These are phyloP conservation scores for Anthostomella pinea DNA, from an alignment of 2,329 filamentous ascomycete species.

Conservation along the genomic window DNA sequence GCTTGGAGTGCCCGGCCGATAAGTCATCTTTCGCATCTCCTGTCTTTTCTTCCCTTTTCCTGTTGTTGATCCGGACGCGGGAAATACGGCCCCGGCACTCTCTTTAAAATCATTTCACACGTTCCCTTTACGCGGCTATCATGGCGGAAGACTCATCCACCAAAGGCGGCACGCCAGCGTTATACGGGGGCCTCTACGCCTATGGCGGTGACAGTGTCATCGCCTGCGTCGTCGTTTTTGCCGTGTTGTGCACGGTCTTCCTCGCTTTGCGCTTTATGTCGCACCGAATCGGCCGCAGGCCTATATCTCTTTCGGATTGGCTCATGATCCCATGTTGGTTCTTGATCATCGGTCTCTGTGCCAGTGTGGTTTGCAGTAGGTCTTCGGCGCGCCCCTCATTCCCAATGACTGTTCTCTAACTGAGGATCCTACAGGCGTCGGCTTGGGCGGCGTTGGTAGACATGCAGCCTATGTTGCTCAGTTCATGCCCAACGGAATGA, in stretches of 20 bases:
- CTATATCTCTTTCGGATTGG: conserved; percentile 11
- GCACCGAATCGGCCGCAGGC: conserved; percentile 5
- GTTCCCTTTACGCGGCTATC: background rate
- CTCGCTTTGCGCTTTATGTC: conserved; percentile 12
- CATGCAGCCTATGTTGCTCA: conserved; percentile 9
- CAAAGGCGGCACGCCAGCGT: conserved; percentile 3
- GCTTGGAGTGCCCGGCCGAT: too few relatives aligned
- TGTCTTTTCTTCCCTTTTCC: too few relatives aligned
- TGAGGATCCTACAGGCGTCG: conserved; percentile 5
- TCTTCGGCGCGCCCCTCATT: background rate
- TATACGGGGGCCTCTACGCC: conserved; percentile 7
- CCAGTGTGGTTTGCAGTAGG: conserved; percentile 13
- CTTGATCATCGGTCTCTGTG: conserved; percentile 11
- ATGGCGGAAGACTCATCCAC: background rate
- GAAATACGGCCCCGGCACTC: too few relatives aligned
- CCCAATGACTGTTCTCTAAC: conserved; percentile 1
- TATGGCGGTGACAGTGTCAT: conserved; percentile 14
- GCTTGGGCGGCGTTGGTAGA: conserved; percentile 12
- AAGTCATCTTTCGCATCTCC: too few relatives aligned
- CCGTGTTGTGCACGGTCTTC: conserved; percentile 12
- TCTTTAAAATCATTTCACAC: too few relatives aligned
- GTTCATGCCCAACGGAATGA: conserved; percentile 4
- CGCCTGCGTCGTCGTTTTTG: conserved; percentile 10
- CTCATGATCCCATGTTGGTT: conserved; percentile 12
- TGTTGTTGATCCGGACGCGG: too few relatives aligned